Conservation (phyloP, 1,284 basidiomycete genomes). For the Schizopora paradoxa region DNA sequence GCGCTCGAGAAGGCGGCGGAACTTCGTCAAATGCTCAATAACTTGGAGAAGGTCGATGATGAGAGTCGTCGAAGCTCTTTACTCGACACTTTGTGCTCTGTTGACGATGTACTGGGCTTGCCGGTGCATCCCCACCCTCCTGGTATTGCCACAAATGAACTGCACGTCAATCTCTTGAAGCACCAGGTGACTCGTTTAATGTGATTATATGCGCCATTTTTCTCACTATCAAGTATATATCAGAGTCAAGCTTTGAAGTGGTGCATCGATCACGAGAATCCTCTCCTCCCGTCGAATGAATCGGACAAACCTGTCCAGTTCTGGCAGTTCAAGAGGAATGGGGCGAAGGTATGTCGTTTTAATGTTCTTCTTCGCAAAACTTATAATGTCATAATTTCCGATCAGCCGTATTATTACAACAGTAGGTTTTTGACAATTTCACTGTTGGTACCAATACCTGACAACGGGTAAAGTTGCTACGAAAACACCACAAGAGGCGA, state of each 20-base stretch:
- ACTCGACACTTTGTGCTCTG: slow-evolving; percentile 62
- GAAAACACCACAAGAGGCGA: slow-evolving; percentile 61
- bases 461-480: slow-evolving; percentile 60
- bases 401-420: slow-evolving; percentile 60
- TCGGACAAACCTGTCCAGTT: slow-evolving; percentile 79
- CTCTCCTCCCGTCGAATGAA: slow-evolving; percentile 58
- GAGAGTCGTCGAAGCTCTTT: slow-evolving; percentile 66
- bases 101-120: slow-evolving; percentile 62
- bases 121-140: slow-evolving; percentile 67
- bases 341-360: slow-evolving; percentile 40
- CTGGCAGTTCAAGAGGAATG: slow-evolving; percentile 65
- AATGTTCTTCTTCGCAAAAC: not conserved
- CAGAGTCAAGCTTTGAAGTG: slow-evolving; percentile 74
- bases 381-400: slow-evolving; percentile 7
- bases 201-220: slow-evolving; percentile 13
- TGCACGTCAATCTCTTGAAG: slow-evolving; percentile 67
- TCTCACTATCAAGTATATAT: not conserved
- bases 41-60: slow-evolving; percentile 71
- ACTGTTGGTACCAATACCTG: not conserved
- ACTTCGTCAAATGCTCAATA: slow-evolving; percentile 57
- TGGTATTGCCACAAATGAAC: slow-evolving; percentile 52
- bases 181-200: slow-evolving; percentile 56
- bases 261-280: slow-evolving; percentile 76
- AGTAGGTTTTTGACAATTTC: slow-evolving; percentile 34
- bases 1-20: slow-evolving; percentile 53